phyloP scores from a whole-genome alignment of 2,329 filamentous ascomycete genomes.

The Fusarium pseudoanthophilum region DNA sequence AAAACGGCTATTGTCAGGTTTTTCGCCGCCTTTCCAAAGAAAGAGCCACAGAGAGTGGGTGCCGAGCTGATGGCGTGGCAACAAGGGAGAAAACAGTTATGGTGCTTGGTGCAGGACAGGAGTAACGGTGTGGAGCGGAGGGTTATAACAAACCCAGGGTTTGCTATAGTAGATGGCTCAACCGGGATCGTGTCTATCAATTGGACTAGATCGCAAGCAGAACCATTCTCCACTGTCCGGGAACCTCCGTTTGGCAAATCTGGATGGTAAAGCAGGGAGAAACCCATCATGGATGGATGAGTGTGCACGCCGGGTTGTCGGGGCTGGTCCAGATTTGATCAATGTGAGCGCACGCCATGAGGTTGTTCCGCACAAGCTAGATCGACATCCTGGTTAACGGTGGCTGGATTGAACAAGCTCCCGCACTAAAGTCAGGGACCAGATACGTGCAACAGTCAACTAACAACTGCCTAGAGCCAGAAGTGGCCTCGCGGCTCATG shows the following conservation, averaged over 20 bases:
- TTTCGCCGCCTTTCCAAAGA: constrained; percentile 26
- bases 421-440: constrained; percentile 30
- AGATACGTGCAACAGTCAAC: constrained; percentile 21
- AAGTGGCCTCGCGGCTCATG: constrained; percentile 30
- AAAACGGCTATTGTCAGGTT: constrained; percentile 32
- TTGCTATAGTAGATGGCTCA: constrained; percentile 45
- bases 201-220: constrained; percentile 43
- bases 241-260: constrained; percentile 42
- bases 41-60: constrained; percentile 32
- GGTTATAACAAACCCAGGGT: constrained; percentile 47
- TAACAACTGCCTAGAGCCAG: constrained; percentile 17
- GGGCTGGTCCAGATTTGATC: constrained; percentile 40
- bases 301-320: constrained; percentile 33
- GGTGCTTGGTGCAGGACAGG: constrained; percentile 38
- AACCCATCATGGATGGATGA: constrained; percentile 32
- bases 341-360: constrained; percentile 41
- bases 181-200: constrained; percentile 39
- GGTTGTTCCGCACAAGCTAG: constrained; percentile 28
- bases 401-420: constrained; percentile 37
- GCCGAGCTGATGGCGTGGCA: constrained; percentile 43
- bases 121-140: constrained; percentile 42
- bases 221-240: constrained; percentile 42
- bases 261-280: constrained; percentile 39
- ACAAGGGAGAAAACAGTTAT: constrained; percentile 41
- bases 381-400: constrained; percentile 39